Evolutionary conservation across 164 flowering plant genomes (phyloP), one percentile per base, ranked within the genome.

Genomic region (Liquidambar formosana): DNA sequence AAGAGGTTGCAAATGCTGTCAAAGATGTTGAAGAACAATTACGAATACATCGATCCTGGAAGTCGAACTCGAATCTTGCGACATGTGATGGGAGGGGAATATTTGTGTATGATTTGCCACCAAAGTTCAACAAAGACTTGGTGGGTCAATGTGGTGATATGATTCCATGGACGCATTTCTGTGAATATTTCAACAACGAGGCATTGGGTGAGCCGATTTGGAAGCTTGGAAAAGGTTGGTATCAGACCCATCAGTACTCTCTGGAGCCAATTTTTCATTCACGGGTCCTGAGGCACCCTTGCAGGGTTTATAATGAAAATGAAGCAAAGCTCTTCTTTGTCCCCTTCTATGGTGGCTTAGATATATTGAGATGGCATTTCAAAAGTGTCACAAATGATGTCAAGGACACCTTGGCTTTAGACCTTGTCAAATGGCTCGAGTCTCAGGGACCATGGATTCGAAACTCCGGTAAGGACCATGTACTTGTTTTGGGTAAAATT

Each of bases 251-350:
- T 67, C 96, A 86, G 77, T 93, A 85, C 47, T 71, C 92, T 0
- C 73, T 90, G 28, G 98, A 93, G 67, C 87, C 82, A 0, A 89
- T 93, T 5, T 90, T 93, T 62, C 96, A 93, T 65, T 68, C 89
- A 0, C 74, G 89, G 41, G 75, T 86, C 23, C 61, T 82, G 56
- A 86, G 78, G 67, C 96, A 93, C 74, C 90, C 86, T 19, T 93
- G 97, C 66, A 79, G 94, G 71, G 90, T 85, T 25, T 60, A 82
- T 54, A 74, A 88, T 23, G 73, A 64, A 43, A 67, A 73, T 18
- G 82, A 84, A 16, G 96, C 94, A 0, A 80, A 82, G 68, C 88
- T 91, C n/a, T 89, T 93, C 66, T 93, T 85, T 71, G 94, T 93
- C 33, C 98, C 98, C 6, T 93, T 71, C 53, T 93, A 86, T 66